Evolutionary conservation across 1,284 basidiomycete genomes (phyloP), one percentile per base, ranked within the genome.

Genomic region (Athelia psychrophila): DNA sequence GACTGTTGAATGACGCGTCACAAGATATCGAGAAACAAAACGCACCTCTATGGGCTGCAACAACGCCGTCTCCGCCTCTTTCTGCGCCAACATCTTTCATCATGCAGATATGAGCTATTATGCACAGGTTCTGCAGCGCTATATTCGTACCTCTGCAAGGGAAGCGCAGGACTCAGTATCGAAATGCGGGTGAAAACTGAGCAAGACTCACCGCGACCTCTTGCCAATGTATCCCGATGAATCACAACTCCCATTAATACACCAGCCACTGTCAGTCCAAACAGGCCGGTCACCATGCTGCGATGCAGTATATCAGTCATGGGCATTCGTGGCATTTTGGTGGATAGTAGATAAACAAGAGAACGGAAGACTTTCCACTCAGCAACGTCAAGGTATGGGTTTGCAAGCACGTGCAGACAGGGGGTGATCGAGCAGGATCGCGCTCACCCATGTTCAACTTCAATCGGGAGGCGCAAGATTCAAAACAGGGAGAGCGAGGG

Each of bases 171-270:
- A n/a, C 1, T 20, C 8, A 33, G 38, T 27, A 20, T n/a, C 27
- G 2, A 47, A 23, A 23, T 24, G 12, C 9, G 22, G 25, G n/a
- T 32, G 36, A 49, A 20, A 38, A 24, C 36, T 15, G 44, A 46
- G 16, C 22, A 8, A 23, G 3, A 53, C 65, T 33, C 30, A 69
- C 65, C 68, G 65, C 54, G 62, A 25, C 65, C 68, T 49, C 65
- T 67, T 45, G 53, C 20, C 54, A 67, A 63, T 45, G 68, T 60
- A 19, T 67, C 65, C 15, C 50, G 55, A 19, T 67, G 65, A 12
- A 67, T 65, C 16, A 60, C 60, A 49, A 64, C 68, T 9, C 66
- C 68, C 30, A 70, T 47, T 50, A 66, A 66, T n/a, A 70, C 6
- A 27, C 65, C 65, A 35, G 67, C 69, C 9, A 66, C 27, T 16